Percentiles rank a stretch among this genome's conserved stretches.
These are phyloP conservation scores for Trametes villosa DNA, from an alignment of 768 basidiomycete genomes.

Conservation along the genomic window DNA sequence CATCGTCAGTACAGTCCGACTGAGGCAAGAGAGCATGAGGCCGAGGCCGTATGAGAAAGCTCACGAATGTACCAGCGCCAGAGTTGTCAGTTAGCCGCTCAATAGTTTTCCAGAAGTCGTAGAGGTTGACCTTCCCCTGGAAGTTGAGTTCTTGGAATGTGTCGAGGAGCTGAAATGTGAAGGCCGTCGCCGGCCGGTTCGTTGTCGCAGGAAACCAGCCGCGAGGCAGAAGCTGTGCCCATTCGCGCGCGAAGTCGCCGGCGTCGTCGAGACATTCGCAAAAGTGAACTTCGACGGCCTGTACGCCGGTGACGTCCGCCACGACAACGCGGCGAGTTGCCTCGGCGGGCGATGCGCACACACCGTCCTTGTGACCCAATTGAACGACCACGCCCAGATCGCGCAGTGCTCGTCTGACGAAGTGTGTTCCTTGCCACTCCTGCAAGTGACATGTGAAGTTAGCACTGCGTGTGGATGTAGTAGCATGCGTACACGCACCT, in stretches of 20 bases:
- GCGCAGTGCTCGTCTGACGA: too few species aligned
- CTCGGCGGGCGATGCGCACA: too few species aligned
- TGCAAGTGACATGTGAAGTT: background rate
- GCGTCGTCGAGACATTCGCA: background rate
- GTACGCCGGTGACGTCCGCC: background rate
- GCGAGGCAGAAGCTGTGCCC: constrained; percentile 35
- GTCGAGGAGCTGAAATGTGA: constrained; percentile 37
- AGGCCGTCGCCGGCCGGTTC: constrained; percentile 31
- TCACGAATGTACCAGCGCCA: constrained; percentile 17
- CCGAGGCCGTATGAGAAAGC: constrained; percentile 18
- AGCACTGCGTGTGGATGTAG: background rate
- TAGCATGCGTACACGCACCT: too few species aligned
- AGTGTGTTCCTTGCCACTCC: too few species aligned
- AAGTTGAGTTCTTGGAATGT: constrained; percentile 40
- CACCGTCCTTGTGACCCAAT: too few species aligned
- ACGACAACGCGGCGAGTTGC: background rate
- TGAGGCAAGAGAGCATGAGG: background rate
- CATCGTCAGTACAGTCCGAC: background rate
- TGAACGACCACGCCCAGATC: too few species aligned
- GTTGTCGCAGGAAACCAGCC: constrained; percentile 38
- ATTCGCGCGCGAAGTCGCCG: background rate
- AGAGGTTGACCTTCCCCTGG: constrained; percentile 38
- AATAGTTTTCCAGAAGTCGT: constrained; percentile 38
- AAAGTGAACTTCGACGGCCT: background rate
- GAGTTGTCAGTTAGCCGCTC: constrained; percentile 35